Percentiles rank a stretch among this genome's conserved stretches.
Conservation (phyloP, 2,329 filamentous ascomycete species). For the Hymenoscyphus albidus region DNA sequence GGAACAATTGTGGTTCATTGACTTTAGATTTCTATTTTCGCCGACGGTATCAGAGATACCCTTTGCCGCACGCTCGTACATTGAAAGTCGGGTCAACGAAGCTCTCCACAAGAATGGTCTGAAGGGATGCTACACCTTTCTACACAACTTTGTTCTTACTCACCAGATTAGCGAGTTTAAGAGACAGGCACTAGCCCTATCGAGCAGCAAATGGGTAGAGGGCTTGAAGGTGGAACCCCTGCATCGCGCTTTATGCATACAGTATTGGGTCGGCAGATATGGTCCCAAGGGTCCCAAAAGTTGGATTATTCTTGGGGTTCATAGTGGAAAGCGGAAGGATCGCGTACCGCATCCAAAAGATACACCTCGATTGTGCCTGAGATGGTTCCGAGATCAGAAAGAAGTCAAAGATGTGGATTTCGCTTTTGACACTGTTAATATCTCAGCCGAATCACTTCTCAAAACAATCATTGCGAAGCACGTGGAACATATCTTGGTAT, state of each 20-base stretch:
- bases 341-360: slow-evolving; percentile 41
- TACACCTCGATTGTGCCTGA: slow-evolving; percentile 55
- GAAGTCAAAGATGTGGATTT: slow-evolving; percentile 69
- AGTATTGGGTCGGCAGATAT: slow-evolving; percentile 78
- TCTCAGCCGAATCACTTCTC: slow-evolving; percentile 73
- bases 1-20: slow-evolving; percentile 90
- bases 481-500: slow-evolving; percentile 65
- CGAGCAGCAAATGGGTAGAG: slow-evolving; percentile 70
- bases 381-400: slow-evolving; percentile 83
- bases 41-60: slow-evolving; percentile 62
- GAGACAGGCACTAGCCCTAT: slow-evolving; percentile 70
- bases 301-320: slow-evolving; percentile 85
- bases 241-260: slow-evolving; percentile 77
- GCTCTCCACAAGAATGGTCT: slow-evolving; percentile 68
- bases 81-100: slow-evolving; percentile 71
- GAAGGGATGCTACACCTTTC: slow-evolving; percentile 74
- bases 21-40: slow-evolving; percentile 78
- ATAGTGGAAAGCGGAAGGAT: slow-evolving; percentile 54
- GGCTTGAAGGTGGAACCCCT: slow-evolving; percentile 73
- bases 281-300: slow-evolving; percentile 62
- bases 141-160: slow-evolving; percentile 85
- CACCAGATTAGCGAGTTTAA: slow-evolving; percentile 83
- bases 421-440: slow-evolving; percentile 57
- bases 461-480: slow-evolving; percentile 73
- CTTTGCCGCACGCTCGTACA: slow-evolving; percentile 57